Conservation (phyloP, 2,329 filamentous ascomycete genomes). For the Stenocarpella maydis region DNA sequence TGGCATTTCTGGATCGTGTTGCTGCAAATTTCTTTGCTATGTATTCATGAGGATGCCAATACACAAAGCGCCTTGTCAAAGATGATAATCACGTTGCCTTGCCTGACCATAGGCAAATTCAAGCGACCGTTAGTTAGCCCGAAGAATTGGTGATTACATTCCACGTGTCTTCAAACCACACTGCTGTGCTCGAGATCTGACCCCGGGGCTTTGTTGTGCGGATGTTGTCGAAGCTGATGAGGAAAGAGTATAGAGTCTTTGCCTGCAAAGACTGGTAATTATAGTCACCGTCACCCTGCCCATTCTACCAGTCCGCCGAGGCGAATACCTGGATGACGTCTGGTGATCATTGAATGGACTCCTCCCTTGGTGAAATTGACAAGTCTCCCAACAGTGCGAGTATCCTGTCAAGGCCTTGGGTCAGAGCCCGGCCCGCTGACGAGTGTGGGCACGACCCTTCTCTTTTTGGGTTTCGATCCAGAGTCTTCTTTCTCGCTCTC, state of each 20-base stretch:
- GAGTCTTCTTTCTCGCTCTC: slow-evolving; percentile 62
- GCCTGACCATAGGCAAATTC: neutral
- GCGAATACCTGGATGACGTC: neutral
- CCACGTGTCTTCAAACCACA: slow-evolving; percentile 1
- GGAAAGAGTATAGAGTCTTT: neutral
- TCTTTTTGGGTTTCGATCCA: slow-evolving; percentile 68
- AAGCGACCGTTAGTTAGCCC: slow-evolving; percentile 3
- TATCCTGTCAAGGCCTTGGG: slow-evolving; percentile 16
- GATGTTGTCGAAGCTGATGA: neutral
- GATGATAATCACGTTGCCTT: neutral
- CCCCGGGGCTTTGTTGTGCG: neutral
- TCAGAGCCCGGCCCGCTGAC: slow-evolving; percentile 47
- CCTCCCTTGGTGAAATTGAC: neutral
- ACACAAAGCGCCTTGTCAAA: neutral
- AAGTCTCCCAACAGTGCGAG: neutral
- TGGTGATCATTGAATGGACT: neutral
- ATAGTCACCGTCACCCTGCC: neutral
- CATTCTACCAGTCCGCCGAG: neutral
- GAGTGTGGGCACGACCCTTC: slow-evolving; percentile 74
- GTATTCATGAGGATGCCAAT: neutral
- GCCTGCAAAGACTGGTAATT: neutral
- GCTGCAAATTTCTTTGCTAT: neutral
- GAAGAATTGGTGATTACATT: neutral
- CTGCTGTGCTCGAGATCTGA: neutral
- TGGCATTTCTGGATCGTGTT: neutral